Evolutionary conservation across 1,284 basidiomycete species (phyloP).

Genomic region (Amylostereum areolatum): DNA sequence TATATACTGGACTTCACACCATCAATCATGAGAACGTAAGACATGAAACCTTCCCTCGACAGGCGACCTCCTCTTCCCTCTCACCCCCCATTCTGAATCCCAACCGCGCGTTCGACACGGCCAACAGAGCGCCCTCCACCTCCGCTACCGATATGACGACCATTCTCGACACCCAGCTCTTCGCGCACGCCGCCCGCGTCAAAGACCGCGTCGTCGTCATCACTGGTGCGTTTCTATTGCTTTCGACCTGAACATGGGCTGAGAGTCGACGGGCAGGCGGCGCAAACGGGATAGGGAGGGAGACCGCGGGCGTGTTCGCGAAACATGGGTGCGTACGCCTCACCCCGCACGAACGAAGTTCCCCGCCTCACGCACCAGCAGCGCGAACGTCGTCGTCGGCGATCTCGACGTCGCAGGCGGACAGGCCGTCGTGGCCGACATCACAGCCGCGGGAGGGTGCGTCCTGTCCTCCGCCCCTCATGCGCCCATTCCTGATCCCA

Average conservation of each 20-base stretch:
- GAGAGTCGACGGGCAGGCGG: slow-evolving; percentile 32
- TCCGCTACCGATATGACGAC: too few species aligned
- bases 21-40: too few species aligned
- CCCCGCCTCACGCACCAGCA: neutral
- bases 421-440: slow-evolving; percentile 34
- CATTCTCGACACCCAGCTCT: slow-evolving; percentile 5
- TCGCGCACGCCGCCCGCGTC: slow-evolving; percentile 3
- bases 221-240: slow-evolving; percentile 3
- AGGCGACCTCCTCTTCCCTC: too few species aligned
- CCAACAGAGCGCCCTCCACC: too few species aligned
- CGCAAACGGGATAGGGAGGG: slow-evolving; percentile 51
- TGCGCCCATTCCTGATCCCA: too few species aligned
- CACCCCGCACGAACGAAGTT: neutral
- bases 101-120: too few species aligned
- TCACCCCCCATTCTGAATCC: too few species aligned
- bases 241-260: neutral
- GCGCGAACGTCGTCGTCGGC: slow-evolving; percentile 49
- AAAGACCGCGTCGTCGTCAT: slow-evolving; percentile 8
- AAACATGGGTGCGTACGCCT: slow-evolving; percentile 34
- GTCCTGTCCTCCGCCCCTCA: slow-evolving; percentile 32
- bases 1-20: too few species aligned
- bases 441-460: slow-evolving; percentile 40
- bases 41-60: too few species aligned
- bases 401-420: slow-evolving; percentile 39
- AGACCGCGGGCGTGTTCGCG: slow-evolving; percentile 39